Evolutionary conservation across 805 yeast genomes (phyloP), one percentile per base, ranked within the genome.

Genomic region (Spencermartinsiella europaea): DNA sequence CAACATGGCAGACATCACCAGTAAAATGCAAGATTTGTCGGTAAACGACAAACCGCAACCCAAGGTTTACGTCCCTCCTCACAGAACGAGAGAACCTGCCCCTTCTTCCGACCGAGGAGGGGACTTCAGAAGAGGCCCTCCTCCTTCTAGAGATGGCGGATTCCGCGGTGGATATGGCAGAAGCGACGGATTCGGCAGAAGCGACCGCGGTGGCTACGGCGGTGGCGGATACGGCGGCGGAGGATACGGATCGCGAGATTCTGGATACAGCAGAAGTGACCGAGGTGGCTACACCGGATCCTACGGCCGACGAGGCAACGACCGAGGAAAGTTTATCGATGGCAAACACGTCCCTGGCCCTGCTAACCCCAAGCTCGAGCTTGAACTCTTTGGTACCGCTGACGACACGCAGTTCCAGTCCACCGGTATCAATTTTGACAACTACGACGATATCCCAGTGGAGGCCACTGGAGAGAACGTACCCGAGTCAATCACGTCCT

Each of bases 391-490:
- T 60, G 99, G 99, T 61, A 73, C 76, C 41, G 76, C 75, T 44
- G 87, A 82, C 45, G 95, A 82, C 61, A 72, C 70, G 36, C 76
- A 74, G 52, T 76, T 88, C 59, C 96, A 86, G 74, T 81, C 95
- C 44, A 85, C 96, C 34, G 99, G 99, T 77, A 93, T 93, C 72
- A 93, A 93, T 74, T 93, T 93, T 64, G 99, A 95, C 70, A 89
- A 87, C 75, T 93, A 93, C 70, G 99, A 93, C 67, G 98, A 95
- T 50, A 93, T 93, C 55, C 99, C 99, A 51, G 97, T 93, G 53
- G 98, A 93, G 71, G 99, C 97, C 42, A 72, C 95, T 41, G 99
- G 99, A 72, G 84, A 83, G 34, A 80, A 84, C 51, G 95, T 88
- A 46, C 99, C 99, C 52, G 98, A 90, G 65, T 89, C 97, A 54